Evolutionary conservation across 768 basidiomycete species (phyloP), one percentile per base, ranked within the genome.

Genomic region (Boletus patriciae): DNA sequence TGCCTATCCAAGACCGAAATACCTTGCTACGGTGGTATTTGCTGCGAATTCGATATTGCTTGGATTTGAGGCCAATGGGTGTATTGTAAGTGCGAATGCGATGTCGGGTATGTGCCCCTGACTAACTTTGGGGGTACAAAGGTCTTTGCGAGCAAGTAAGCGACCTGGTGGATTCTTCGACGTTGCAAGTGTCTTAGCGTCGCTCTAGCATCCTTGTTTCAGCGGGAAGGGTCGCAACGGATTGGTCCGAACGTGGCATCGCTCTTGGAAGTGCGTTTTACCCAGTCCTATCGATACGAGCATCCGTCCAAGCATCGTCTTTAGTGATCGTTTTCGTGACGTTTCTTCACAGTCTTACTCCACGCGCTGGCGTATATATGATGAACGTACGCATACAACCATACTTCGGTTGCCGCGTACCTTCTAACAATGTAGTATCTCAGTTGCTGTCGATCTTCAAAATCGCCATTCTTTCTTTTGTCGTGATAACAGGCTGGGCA

Each of bases 201-300:
- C 29, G 1, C 18, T 59, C 0, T 46, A 84, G 83, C 50, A 82
- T 85, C 41, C 71, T 84, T 19, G 64, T 82, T n/a, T 70, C 81
- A 0, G 79, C 77, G 0, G 79, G 77, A 5, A 65, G 73, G 25
- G 59, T 65, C 0, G 72, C 76, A 3, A 71, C 70, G n/a, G 68
- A 71, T 2, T 87, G 84, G 84, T 73, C 73, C 1, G 78, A 78
- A n/a, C 80, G 85, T 42, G 84, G 83, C 1, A 84, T 86, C 50
- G 85, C 82, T 3, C 69, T 87, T 4, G 83, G 77, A 66, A 81
- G 84, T 80, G 38, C 15, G 70, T 62, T 9, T 29, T 6, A 11
- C 27, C 12, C 10, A 12, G 15, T 5, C 21, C n/a, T 33, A 0
- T 23, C 21, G 6, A 38, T 0, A 6, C 10, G 9, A 18, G 8